A percentile compares a stretch with the other conserved stretches of the same genome.
phyloP scores from a whole-genome alignment of 2,329 filamentous ascomycete genomes.

The Fusarium sp. region DNA sequence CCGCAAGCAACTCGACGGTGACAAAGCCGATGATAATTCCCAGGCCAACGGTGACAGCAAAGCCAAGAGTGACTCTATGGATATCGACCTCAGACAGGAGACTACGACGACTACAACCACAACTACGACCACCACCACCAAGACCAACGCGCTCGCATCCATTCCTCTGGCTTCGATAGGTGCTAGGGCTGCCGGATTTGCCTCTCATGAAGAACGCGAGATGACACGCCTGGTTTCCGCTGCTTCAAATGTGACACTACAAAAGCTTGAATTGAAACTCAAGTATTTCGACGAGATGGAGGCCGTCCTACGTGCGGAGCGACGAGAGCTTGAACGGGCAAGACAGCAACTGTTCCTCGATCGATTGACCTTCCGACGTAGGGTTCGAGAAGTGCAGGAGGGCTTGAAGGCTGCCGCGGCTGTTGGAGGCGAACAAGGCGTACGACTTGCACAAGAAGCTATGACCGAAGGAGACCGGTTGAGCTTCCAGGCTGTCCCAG shows the following conservation, averaged over 20 bases:
- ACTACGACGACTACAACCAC: conserved; percentile 62
- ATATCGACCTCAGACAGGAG: conserved; percentile 66
- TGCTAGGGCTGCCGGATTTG: conserved; percentile 84
- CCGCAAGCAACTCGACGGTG: conserved; percentile 77
- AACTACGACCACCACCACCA: conserved; percentile 58
- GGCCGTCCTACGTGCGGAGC: conserved; percentile 87
- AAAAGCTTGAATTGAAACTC: conserved; percentile 95
- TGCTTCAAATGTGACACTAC: conserved; percentile 90
- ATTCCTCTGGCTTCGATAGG: conserved; percentile 88
- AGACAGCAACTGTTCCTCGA: conserved; percentile 95
- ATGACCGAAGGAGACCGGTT: conserved; percentile 61
- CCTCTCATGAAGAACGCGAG: conserved; percentile 95
- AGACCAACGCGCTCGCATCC: conserved; percentile 67
- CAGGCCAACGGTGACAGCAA: conserved; percentile 69
- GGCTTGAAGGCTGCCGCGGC: conserved; percentile 67
- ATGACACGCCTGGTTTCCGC: conserved; percentile 94
- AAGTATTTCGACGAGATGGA: conserved; percentile 98
- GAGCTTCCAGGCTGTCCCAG: conserved; percentile 59
- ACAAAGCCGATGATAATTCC: conserved; percentile 49
- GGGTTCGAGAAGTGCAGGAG: conserved; percentile 84
- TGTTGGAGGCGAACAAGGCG: conserved; percentile 60
- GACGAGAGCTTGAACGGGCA: conserved; percentile 89
- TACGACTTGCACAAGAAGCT: conserved; percentile 58
- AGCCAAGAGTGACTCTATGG: conserved; percentile 69
- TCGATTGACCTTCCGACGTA: conserved; percentile 86